Conservation (phyloP, 768 basidiomycete genomes). For the Nidularia pulvinata region DNA sequence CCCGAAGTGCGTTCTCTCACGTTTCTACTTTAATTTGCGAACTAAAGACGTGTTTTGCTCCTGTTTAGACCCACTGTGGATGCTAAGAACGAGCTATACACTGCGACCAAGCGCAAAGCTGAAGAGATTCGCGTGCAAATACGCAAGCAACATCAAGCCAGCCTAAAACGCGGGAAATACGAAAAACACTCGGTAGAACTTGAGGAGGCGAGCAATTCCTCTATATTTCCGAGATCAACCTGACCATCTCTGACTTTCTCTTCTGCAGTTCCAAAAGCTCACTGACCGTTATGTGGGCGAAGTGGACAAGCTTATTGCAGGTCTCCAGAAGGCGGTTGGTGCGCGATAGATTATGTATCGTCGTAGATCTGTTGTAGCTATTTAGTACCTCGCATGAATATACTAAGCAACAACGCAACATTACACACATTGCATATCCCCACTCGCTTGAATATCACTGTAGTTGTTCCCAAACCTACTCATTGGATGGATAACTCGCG, state of each 20-base stretch:
- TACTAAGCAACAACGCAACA: no score
- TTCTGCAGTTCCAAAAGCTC: conserved; percentile 70
- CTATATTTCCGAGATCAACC: not conserved
- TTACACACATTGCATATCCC: no score
- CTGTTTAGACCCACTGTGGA: conserved; percentile 72
- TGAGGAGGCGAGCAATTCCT: conserved; percentile 50
- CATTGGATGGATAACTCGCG: no score
- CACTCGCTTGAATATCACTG: no score
- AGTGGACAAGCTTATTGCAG: conserved; percentile 63
- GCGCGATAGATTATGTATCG: conserved; percentile 16
- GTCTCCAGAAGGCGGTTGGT: conserved; percentile 59
- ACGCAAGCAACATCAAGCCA: conserved; percentile 66
- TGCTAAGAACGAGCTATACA: conserved; percentile 54
- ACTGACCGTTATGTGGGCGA: conserved; percentile 61
- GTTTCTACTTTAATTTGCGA: not conserved
- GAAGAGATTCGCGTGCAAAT: conserved; percentile 79
- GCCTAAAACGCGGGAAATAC: conserved; percentile 69
- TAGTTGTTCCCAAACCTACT: no score
- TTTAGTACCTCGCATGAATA: no score
- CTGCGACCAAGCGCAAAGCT: conserved; percentile 57
- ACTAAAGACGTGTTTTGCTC: not conserved
- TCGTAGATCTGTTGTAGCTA: no score
- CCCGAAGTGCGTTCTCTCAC: conserved; percentile 55
- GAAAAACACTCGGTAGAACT: conserved; percentile 67
- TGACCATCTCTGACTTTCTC: not conserved